Percentiles rank a stretch among this genome's conserved stretches.
These are phyloP conservation scores for Margaritispora aquatica DNA, from an alignment of 495 filamentous ascomycete genomes.

Conservation along the genomic window DNA sequence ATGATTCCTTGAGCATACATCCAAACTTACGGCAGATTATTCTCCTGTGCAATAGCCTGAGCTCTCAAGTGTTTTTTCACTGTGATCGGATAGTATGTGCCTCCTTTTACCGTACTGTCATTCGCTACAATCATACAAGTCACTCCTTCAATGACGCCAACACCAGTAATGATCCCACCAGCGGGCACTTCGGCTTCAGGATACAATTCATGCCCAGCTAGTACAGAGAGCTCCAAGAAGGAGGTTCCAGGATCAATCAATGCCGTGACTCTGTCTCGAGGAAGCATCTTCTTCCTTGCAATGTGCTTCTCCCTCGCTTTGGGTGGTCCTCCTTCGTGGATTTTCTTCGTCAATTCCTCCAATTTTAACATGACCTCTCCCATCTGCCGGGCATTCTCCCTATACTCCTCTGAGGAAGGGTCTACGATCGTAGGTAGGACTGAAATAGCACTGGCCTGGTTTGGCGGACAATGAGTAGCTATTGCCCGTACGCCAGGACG, in stretches of 20 bases:
- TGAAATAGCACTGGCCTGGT: constrained; percentile 72
- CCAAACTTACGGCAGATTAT: constrained; percentile 51
- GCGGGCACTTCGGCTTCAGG: constrained; percentile 78
- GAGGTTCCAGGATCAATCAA: constrained; percentile 84
- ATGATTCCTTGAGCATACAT: neutral
- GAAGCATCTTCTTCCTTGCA: constrained; percentile 86
- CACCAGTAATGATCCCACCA: constrained; percentile 88
- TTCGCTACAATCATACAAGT: constrained; percentile 94
- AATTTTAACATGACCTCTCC: constrained; percentile 59
- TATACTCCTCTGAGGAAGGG: constrained; percentile 67
- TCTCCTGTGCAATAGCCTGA: constrained; percentile 86
- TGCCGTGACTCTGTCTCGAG: constrained; percentile 80
- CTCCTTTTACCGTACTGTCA: constrained; percentile 98
- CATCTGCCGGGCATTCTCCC: constrained; percentile 78
- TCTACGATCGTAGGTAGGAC: constrained; percentile 72
- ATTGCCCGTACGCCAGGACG: constrained; percentile 27
- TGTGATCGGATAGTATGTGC: constrained; percentile 96
- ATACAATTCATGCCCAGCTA: constrained; percentile 86
- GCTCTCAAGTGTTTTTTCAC: constrained; percentile 97
- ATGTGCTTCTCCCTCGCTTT: constrained; percentile 90
- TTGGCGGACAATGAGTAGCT: constrained; percentile 58
- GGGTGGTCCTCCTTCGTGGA: constrained; percentile 67
- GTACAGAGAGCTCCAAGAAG: constrained; percentile 83
- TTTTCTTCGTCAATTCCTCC: constrained; percentile 59
- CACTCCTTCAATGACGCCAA: constrained; percentile 86